phyloP scores from a whole-genome alignment of 495 filamentous ascomycete species.

The Aspergillus kassunensis region DNA sequence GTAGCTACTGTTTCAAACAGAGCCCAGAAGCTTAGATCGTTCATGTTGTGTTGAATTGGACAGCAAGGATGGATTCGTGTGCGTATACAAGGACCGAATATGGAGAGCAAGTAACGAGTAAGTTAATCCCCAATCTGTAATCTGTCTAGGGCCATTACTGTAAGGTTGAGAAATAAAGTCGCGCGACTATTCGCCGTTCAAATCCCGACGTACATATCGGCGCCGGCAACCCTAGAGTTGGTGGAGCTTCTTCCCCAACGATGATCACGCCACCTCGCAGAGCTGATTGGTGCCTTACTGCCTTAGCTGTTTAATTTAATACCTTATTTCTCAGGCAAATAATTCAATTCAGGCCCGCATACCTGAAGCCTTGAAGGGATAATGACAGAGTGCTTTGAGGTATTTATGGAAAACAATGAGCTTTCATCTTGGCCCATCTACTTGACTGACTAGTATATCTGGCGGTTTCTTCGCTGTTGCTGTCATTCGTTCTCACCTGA shows the following conservation, averaged over 20 bases:
- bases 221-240: background rate
- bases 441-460: background rate
- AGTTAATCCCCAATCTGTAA: too few relatives aligned
- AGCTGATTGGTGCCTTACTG: constrained; percentile 3
- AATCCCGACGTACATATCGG: background rate
- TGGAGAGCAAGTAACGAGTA: background rate
- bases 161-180: background rate
- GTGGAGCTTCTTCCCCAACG: constrained; percentile 4
- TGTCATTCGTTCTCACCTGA: background rate
- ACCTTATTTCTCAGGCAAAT: background rate
- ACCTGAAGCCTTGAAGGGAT: constrained; percentile 14
- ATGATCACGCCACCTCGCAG: constrained; percentile 11
- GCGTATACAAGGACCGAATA: background rate
- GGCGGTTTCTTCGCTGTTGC: background rate
- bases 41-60: constrained; percentile 12
- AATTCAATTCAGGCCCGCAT: constrained; percentile 1
- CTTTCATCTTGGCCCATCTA: background rate
- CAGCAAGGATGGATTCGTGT: background rate
- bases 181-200: background rate
- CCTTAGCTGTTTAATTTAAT: background rate
- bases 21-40: constrained; percentile 30
- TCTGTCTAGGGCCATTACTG: too few relatives aligned
- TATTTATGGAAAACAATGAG: background rate
- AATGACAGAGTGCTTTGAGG: constrained; percentile 3
- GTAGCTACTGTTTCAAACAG: constrained; percentile 36